A percentile compares a stretch with the other conserved stretches of the same genome.
Evolutionary conservation across 23 red algal species (phyloP).

Genomic region (Cyanidium caldarium): DNA sequence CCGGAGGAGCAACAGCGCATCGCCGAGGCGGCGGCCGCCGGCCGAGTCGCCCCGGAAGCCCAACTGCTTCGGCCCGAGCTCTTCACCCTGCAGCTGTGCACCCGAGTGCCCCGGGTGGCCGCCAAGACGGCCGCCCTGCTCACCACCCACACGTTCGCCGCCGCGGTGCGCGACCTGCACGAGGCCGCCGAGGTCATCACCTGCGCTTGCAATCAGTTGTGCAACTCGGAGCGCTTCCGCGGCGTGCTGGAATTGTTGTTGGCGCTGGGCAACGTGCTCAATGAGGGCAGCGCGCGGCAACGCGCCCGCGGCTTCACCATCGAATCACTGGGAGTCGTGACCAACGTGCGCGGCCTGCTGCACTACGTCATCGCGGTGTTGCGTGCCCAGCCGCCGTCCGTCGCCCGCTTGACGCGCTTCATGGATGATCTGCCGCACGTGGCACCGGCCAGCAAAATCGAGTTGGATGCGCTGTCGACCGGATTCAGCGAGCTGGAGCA

Average conservation of each 20-base stretch:
- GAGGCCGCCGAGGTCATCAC: neutral
- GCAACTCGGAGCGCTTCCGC: neutral
- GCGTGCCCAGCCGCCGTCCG: neutral
- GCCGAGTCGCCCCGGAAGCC: neutral
- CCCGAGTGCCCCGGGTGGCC: neutral
- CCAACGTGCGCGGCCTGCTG: neutral
- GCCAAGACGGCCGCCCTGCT: neutral
- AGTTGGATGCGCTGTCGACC: neutral
- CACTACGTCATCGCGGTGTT: neutral
- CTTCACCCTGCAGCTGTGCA: neutral
- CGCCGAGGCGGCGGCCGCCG: neutral
- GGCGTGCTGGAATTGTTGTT: neutral
- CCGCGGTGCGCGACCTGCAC: neutral
- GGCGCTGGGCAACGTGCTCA: neutral
- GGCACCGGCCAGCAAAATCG: neutral
- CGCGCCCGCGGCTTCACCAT: neutral
- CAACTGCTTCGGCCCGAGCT: neutral
- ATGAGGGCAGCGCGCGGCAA: neutral
- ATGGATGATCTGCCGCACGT: neutral
- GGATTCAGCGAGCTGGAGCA: slow-evolving; percentile 6
- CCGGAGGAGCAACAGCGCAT: neutral
- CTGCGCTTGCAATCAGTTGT: neutral
- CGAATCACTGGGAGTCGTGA: neutral
- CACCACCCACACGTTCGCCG: neutral
- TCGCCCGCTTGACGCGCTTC: neutral